phyloP scores from a whole-genome alignment of 163 green algal genomes.

The Scenedesmus sp. region DNA sequence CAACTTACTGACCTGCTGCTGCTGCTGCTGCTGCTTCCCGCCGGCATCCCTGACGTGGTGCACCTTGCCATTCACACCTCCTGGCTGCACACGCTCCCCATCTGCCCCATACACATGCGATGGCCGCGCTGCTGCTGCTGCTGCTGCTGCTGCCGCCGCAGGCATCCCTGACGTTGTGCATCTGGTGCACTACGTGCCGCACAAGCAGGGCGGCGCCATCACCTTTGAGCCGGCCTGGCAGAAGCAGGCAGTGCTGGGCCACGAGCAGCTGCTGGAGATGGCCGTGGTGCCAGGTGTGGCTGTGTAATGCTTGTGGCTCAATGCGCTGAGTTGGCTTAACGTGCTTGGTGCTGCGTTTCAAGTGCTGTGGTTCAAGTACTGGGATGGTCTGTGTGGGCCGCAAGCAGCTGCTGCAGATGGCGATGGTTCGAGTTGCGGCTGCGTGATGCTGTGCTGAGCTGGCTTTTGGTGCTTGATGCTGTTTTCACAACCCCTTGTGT shows the following conservation, averaged over 20 bases:
- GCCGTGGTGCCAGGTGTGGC: conserved; percentile 33
- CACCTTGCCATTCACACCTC: neutral
- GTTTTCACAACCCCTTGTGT: neutral
- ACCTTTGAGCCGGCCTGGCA: conserved; percentile 50
- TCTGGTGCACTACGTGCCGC: neutral
- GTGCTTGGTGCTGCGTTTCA: too few relatives aligned
- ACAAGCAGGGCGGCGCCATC: conserved; percentile 28
- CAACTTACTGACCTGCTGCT: too few relatives aligned
- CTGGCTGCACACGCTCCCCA: neutral
- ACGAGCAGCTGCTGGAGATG: conserved; percentile 55
- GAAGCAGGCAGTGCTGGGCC: conserved; percentile 54
- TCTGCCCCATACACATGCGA: too few relatives aligned
- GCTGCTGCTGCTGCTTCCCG: neutral
- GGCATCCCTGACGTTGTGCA: neutral
- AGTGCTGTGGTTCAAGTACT: too few relatives aligned
- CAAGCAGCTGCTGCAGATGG: too few relatives aligned
- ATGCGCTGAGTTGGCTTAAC: too few relatives aligned
- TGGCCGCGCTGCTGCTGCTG: neutral
- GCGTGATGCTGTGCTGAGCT: neutral
- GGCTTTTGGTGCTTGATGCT: too few relatives aligned
- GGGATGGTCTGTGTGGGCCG: too few relatives aligned
- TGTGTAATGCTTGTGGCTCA: neutral
- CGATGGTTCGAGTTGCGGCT: neutral
- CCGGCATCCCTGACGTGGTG: neutral
- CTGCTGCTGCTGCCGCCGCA: neutral